phyloP scores from a whole-genome alignment of 345 rosid species.

The Citrus australasica region DNA sequence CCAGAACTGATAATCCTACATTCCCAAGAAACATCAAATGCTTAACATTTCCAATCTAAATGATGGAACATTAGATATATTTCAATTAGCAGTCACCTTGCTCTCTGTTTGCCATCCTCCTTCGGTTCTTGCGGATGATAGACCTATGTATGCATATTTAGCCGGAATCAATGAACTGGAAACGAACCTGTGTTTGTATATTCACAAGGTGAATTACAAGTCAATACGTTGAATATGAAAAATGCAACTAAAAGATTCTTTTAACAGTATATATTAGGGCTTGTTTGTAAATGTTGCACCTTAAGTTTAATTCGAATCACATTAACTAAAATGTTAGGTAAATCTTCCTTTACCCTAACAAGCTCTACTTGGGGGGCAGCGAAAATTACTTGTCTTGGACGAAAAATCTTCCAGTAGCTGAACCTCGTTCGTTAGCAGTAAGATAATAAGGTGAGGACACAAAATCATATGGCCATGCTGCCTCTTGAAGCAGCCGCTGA shows the following conservation, averaged over 20 bases:
- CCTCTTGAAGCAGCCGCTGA: constrained; percentile 33
- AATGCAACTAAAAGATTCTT: neutral
- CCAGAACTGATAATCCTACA: constrained; percentile 41
- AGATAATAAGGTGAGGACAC: constrained; percentile 35
- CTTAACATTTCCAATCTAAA: neutral
- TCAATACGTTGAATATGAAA: neutral
- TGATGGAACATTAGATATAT: neutral
- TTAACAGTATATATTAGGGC: neutral
- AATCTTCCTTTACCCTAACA: neutral
- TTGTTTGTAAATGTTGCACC: neutral
- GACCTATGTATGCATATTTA: constrained; percentile 29
- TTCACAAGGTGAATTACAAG: neutral
- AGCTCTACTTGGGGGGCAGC: neutral
- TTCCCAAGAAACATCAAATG: neutral
- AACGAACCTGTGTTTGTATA: constrained; percentile 20
- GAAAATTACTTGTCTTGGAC: constrained; percentile 26
- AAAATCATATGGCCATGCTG: constrained; percentile 37
- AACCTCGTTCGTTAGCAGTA: constrained; percentile 23
- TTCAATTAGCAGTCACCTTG: constrained; percentile 18
- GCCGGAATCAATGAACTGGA: constrained; percentile 34
- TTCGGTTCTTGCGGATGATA: constrained; percentile 26
- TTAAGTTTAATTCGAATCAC: neutral
- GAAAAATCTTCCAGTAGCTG: constrained; percentile 29
- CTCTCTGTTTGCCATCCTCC: constrained; percentile 42
- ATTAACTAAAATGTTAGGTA: neutral